These are phyloP conservation scores for Phaffia tasmanica DNA, from an alignment of 768 basidiomycete species.

Conservation along the genomic window DNA sequence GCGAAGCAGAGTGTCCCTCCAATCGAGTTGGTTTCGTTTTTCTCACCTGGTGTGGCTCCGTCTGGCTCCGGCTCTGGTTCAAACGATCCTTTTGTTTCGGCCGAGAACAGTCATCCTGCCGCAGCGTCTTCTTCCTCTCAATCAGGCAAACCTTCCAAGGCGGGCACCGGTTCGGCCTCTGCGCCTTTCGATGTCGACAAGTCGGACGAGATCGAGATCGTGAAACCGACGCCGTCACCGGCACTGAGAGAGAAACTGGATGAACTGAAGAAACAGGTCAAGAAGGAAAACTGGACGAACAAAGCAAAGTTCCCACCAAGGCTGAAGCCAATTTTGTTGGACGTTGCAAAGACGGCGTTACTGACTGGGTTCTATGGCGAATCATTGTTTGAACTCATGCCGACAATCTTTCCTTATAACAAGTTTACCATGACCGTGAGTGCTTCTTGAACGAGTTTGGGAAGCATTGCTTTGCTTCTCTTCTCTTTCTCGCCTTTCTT, in stretches of 20 bases:
- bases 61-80: too few species aligned
- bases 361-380: conserved; percentile 81
- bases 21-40: too few species aligned
- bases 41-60: too few species aligned
- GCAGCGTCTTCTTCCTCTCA: too few species aligned
- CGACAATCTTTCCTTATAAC: conserved; percentile 82
- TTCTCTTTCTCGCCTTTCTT: not conserved
- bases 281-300: conserved; percentile 28
- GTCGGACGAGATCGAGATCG: too few species aligned
- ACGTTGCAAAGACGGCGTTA: conserved; percentile 66
- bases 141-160: too few species aligned
- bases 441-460: conserved; percentile 17
- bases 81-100: too few species aligned
- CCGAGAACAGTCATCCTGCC: too few species aligned
- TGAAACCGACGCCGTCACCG: conserved; percentile 41
- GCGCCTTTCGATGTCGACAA: too few species aligned
- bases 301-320: conserved; percentile 82
- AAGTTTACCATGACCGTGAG: conserved; percentile 67
- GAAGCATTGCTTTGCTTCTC: not conserved
- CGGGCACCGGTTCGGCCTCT: too few species aligned
- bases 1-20: too few species aligned
- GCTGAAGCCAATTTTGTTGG: conserved; percentile 60
- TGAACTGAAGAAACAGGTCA: conserved; percentile 44
- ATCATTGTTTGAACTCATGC: conserved; percentile 80
- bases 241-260: conserved; percentile 55